Conservation (phyloP, 116 monocot genomes). For the Trichopus zeylanicus region DNA sequence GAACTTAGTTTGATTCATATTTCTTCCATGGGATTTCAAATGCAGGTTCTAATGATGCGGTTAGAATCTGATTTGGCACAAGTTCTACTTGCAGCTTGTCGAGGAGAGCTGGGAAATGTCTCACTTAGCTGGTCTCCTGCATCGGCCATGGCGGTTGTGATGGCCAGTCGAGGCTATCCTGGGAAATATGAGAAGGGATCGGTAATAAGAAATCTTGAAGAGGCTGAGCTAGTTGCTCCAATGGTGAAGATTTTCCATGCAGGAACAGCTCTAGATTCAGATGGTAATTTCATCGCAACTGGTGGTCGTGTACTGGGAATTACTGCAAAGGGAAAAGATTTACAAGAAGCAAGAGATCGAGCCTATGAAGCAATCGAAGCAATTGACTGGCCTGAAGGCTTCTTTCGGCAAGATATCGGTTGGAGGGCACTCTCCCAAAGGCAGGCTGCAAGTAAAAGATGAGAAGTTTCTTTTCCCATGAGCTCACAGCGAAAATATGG, state of each 20-base stretch:
- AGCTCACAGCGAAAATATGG: too few relatives aligned
- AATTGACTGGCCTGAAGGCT: conserved; percentile 81
- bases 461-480: too few relatives aligned
- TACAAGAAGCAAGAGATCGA: conserved; percentile 47
- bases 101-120: conserved; percentile 45
- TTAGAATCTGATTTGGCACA: conserved; percentile 74
- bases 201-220: conserved; percentile 58
- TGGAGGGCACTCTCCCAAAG: conserved; percentile 51
- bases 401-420: conserved; percentile 62
- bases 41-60: conserved; percentile 86
- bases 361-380: conserved; percentile 64
- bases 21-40: not conserved
- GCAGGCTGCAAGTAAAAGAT: too few relatives aligned
- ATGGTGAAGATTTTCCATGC: conserved; percentile 85
- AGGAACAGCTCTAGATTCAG: conserved; percentile 46
- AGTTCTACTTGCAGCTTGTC: conserved; percentile 63
- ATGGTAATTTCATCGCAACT: conserved; percentile 56
- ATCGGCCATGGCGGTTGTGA: conserved; percentile 81
- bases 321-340: conserved; percentile 63
- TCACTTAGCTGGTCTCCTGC: conserved; percentile 64
- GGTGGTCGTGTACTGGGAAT: conserved; percentile 83
- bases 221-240: conserved; percentile 53
- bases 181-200: conserved; percentile 57
- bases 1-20: too few relatives aligned
- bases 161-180: conserved; percentile 81